phyloP scores from a whole-genome alignment of 2,329 filamentous ascomycete species.

The Ceratocystis cacaofunesta region DNA sequence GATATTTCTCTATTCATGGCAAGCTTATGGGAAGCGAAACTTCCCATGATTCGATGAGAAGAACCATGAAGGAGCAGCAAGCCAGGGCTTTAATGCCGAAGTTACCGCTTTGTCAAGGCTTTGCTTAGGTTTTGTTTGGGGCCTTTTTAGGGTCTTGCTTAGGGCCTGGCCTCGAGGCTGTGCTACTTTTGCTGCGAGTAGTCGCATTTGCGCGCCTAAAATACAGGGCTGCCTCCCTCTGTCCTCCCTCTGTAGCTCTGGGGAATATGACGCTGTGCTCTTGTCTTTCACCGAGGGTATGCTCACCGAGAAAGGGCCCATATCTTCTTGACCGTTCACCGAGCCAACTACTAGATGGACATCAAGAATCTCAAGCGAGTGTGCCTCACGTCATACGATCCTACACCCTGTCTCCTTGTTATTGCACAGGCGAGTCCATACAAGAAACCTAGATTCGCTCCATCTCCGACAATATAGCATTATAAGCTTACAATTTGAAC shows the following conservation, averaged over 20 bases:
- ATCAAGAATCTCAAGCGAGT: neutral
- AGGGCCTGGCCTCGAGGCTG: neutral
- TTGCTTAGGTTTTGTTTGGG: too few relatives aligned
- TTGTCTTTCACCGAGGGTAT: neutral
- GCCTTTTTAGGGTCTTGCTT: neutral
- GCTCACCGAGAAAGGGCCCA: neutral
- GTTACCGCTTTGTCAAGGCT: neutral
- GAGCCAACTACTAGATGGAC: neutral
- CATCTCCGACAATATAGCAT: neutral
- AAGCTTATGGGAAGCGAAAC: neutral
- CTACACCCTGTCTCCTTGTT: neutral
- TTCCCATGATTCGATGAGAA: neutral
- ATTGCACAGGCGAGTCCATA: neutral
- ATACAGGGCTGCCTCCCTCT: neutral
- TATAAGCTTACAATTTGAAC: neutral
- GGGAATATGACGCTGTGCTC: neutral
- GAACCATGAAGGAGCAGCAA: neutral
- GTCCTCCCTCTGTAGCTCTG: neutral
- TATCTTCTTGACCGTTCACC: neutral
- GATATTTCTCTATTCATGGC: neutral
- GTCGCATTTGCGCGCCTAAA: neutral
- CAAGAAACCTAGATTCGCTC: neutral
- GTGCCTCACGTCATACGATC: neutral
- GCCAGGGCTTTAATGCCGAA: neutral
- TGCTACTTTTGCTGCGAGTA: neutral